Percentiles rank a stretch among this genome's conserved stretches.
These are phyloP conservation scores for Tylopilus orsonianus DNA, from an alignment of 1,284 basidiomycete genomes.

Conservation along the genomic window DNA sequence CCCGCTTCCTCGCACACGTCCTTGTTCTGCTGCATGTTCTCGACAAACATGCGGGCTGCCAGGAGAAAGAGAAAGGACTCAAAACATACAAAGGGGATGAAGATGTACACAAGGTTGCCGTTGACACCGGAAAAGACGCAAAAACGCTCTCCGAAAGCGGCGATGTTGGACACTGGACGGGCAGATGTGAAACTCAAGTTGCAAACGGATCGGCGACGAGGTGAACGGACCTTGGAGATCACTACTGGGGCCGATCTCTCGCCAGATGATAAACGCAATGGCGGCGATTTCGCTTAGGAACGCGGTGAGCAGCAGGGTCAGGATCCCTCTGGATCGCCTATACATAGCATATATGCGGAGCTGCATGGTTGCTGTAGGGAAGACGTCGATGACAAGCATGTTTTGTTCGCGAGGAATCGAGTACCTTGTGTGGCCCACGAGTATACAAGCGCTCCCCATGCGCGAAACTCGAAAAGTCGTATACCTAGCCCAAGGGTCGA, in stretches of 20 bases:
- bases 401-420: background rate
- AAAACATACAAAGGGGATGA: conserved; percentile 33
- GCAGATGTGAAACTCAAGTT: conserved; percentile 6
- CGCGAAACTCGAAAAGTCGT: conserved; percentile 31
- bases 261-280: conserved; percentile 30
- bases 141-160: conserved; percentile 3
- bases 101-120: conserved; percentile 27
- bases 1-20: background rate
- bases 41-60: conserved; percentile 21
- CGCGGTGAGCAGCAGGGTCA: conserved; percentile 18
- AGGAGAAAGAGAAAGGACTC: conserved; percentile 27
- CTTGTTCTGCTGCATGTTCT: conserved; percentile 8
- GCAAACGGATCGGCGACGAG: background rate
- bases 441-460: conserved; percentile 34
- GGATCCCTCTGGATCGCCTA: conserved; percentile 19
- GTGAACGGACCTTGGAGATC: conserved; percentile 19
- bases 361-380: conserved; percentile 30
- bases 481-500: conserved; percentile 21
- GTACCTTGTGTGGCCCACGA: conserved; percentile 36
- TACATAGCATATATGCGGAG: conserved; percentile 36
- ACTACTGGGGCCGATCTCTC: conserved; percentile 27
- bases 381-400: background rate
- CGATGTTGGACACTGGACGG: conserved; percentile 4
- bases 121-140: conserved; percentile 28
- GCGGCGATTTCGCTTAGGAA: conserved; percentile 29